These are phyloP conservation scores for Talaromyces wortmannii DNA, from an alignment of 495 filamentous ascomycete species.

Conservation along the genomic window DNA sequence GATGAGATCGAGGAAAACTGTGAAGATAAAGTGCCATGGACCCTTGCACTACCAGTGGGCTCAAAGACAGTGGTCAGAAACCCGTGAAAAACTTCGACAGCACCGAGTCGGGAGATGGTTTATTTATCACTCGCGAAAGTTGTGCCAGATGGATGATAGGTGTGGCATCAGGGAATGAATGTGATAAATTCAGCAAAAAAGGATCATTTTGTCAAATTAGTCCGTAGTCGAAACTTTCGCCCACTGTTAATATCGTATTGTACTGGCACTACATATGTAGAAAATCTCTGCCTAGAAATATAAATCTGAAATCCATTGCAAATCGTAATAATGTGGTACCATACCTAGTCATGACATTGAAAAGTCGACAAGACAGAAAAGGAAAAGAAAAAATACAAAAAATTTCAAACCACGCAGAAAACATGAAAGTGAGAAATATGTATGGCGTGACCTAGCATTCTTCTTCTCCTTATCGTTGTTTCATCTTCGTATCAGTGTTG, in stretches of 20 bases:
- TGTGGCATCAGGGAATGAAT: constrained; percentile 2
- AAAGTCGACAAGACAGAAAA: too few species aligned
- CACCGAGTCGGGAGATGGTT: constrained; percentile 1
- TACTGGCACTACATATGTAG: too few species aligned
- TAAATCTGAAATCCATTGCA: too few species aligned
- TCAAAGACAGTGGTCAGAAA: neutral
- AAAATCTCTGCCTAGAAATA: too few species aligned
- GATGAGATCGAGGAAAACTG: constrained; percentile 7
- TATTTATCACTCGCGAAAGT: constrained; percentile 6
- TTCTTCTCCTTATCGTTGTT: neutral
- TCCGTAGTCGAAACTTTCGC: too few species aligned
- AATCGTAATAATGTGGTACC: too few species aligned
- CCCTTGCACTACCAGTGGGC: constrained; percentile 1
- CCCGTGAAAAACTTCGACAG: constrained; percentile 5
- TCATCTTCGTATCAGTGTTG: neutral
- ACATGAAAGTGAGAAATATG: too few species aligned
- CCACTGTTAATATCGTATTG: too few species aligned
- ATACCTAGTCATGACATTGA: too few species aligned
- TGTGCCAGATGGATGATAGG: constrained; percentile 10
- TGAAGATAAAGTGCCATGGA: constrained; percentile 4
- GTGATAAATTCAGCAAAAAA: neutral
- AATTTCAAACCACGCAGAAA: too few species aligned
- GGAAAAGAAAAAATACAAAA: too few species aligned
- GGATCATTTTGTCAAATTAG: neutral
- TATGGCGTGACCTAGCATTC: too few species aligned